Percentiles rank a stretch among this genome's conserved stretches.
phyloP scores from a whole-genome alignment of 2,329 filamentous ascomycete genomes.

The Colletotrichum sp. region DNA sequence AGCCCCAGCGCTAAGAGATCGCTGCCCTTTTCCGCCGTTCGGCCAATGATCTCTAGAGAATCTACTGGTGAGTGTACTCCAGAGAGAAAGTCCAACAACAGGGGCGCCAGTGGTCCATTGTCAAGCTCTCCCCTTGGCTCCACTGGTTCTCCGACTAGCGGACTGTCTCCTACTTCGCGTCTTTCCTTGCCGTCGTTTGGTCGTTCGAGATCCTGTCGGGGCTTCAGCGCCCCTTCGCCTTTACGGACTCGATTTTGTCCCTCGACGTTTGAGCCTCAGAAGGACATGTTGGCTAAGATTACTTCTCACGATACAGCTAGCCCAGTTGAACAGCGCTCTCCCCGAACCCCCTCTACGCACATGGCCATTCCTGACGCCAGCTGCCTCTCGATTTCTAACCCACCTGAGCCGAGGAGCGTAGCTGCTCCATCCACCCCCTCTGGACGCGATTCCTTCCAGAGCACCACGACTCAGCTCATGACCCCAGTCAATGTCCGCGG shows the following conservation, averaged over 20 bases:
- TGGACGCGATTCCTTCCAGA: constrained; percentile 54
- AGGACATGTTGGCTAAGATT: constrained; percentile 58
- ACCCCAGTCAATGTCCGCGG: constrained; percentile 74
- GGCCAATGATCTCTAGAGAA: constrained; percentile 39
- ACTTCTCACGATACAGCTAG: constrained; percentile 60
- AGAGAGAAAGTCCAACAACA: constrained; percentile 6
- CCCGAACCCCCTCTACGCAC: constrained; percentile 80
- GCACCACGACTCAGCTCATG: constrained; percentile 60
- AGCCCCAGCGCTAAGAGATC: constrained; percentile 54
- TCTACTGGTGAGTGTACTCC: constrained; percentile 51
- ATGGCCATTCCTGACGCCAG: constrained; percentile 81
- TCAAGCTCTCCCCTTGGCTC: constrained; percentile 24
- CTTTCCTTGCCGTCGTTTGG: constrained; percentile 44
- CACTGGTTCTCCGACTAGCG: constrained; percentile 35
- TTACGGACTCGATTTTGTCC: constrained; percentile 30
- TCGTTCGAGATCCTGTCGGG: constrained; percentile 32
- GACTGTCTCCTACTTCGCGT: constrained; percentile 34
- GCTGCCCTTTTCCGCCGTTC: constrained; percentile 47
- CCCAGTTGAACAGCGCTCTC: constrained; percentile 67
- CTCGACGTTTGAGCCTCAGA: constrained; percentile 33
- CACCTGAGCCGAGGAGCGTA: constrained; percentile 39
- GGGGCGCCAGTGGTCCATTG: neutral
- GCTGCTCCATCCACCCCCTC: constrained; percentile 76
- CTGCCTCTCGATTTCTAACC: constrained; percentile 79
- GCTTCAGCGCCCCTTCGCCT: constrained; percentile 39